A percentile compares a stretch with the other conserved stretches of the same genome.
phyloP scores from a whole-genome alignment of 176 grass and related monocot genomes.

The Ampelocalamus luodianensis region DNA sequence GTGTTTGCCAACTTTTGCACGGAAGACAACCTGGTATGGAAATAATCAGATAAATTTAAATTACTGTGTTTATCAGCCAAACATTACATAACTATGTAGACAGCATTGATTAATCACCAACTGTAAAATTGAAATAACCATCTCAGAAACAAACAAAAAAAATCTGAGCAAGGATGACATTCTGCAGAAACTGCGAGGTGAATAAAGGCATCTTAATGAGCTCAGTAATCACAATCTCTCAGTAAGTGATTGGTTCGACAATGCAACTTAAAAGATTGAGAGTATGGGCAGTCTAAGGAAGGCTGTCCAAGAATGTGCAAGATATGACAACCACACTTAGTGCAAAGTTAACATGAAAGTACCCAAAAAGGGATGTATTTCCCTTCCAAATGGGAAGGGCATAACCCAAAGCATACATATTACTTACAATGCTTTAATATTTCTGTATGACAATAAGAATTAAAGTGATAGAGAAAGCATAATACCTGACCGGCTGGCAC shows the following conservation, averaged over 20 bases:
- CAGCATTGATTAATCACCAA: neutral
- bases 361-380: constrained; percentile 5
- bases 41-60: constrained; percentile 5
- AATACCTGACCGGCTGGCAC: constrained; percentile 85
- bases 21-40: constrained; percentile 74
- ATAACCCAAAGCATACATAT: constrained; percentile 28
- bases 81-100: constrained; percentile 24
- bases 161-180: neutral
- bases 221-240: constrained; percentile 10
- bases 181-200: neutral
- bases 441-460: neutral
- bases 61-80: neutral
- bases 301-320: constrained; percentile 1
- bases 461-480: constrained; percentile 1
- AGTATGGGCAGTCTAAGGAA: neutral
- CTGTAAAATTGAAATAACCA: neutral
- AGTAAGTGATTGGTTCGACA: neutral
- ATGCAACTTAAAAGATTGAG: constrained; percentile 18
- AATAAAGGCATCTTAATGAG: constrained; percentile 17
- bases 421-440: constrained; percentile 1
- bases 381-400: neutral
- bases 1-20: constrained; percentile 81
- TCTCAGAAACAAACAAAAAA: neutral
- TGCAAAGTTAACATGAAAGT: constrained; percentile 10
- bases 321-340: constrained; percentile 7